Percentiles rank a stretch among this genome's conserved stretches.
Conservation (phyloP, 768 basidiomycete species). For the Leccinum broughii region DNA sequence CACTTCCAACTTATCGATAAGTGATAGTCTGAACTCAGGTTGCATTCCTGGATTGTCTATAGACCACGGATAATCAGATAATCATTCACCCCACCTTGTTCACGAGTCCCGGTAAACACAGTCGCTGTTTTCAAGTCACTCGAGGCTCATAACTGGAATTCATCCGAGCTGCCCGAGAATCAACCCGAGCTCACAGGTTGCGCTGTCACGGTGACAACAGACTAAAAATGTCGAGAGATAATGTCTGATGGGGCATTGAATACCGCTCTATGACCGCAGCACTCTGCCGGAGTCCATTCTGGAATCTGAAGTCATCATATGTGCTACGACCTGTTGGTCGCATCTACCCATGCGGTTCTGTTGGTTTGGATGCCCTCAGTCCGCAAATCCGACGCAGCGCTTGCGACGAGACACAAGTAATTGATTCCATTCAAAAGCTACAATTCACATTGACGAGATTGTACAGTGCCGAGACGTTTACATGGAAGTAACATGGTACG, state of each 20-base stretch:
- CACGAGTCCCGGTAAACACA: too few relatives aligned
- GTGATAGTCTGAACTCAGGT: too few relatives aligned
- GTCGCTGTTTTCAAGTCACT: too few relatives aligned
- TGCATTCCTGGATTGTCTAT: too few relatives aligned
- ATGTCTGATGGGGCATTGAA: not conserved
- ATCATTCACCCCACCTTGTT: too few relatives aligned
- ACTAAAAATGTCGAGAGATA: too few relatives aligned
- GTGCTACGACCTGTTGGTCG: not conserved
- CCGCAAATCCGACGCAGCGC: not conserved
- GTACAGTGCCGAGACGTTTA: not conserved
- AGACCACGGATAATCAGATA: too few relatives aligned
- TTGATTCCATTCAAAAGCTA: not conserved
- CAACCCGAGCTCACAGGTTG: too few relatives aligned
- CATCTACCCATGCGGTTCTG: not conserved
- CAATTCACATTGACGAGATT: not conserved
- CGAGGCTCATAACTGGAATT: too few relatives aligned
- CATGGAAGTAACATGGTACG: not conserved
- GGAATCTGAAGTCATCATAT: not conserved
- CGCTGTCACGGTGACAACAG: too few relatives aligned
- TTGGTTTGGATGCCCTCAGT: not conserved
- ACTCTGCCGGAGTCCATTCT: not conserved
- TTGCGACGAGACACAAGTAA: not conserved
- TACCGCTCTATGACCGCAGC: not conserved
- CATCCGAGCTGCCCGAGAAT: too few relatives aligned
- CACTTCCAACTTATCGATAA: too few relatives aligned